Evolutionary conservation across 352 stramenopile genomes (phyloP), one percentile per base, ranked within the genome.

Genomic region (Plasmopara muralis): DNA sequence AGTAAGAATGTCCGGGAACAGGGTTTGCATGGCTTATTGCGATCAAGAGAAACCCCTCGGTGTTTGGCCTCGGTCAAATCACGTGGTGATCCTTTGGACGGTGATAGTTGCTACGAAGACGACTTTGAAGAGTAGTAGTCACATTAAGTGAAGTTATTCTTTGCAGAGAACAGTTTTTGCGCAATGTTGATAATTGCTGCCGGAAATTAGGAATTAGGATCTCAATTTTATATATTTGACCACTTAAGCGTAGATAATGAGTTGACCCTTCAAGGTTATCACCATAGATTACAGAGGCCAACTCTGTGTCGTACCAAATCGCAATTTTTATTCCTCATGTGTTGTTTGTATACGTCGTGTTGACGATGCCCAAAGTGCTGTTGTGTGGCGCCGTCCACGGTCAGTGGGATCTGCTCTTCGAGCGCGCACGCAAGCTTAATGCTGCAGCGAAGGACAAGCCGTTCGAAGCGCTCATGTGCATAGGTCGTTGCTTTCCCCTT

Each of bases 281-380:
- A n/a, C n/a, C n/a, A n/a, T 25, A 25, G 20, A 25, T 25, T 25
- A 25, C 20, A 25, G 20, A 25, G 20, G 20, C 20, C 20, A 25
- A 25, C 1, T 25, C 3, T 25, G 20, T 25, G 3, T 25, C 20
- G 20, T 25, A 25, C 20, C 20, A 25, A 25, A 25, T 25, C 20
- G 1, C 20, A 25, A 25, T 3, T 25, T 25, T 25, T 25, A 3
- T 25, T 25, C 20, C 20, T 25, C 20, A 25, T 25, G 20, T 25
- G 20, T 25, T 25, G 20, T 25, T 25, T 25, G n/a, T n/a, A n/a
- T n/a, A n/a, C n/a, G n/a, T n/a, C n/a, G n/a, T n/a, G n/a, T n/a
- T n/a, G n/a, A 38, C 33, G 18, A 92, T 93, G 82, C 66, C 74
- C 31, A 89, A 90, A 60, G 50, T 93, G 13, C 54, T 93, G 72